Evolutionary conservation across 352 stramenopile genomes (phyloP).

Genomic region (Globisporangium parvum): DNA sequence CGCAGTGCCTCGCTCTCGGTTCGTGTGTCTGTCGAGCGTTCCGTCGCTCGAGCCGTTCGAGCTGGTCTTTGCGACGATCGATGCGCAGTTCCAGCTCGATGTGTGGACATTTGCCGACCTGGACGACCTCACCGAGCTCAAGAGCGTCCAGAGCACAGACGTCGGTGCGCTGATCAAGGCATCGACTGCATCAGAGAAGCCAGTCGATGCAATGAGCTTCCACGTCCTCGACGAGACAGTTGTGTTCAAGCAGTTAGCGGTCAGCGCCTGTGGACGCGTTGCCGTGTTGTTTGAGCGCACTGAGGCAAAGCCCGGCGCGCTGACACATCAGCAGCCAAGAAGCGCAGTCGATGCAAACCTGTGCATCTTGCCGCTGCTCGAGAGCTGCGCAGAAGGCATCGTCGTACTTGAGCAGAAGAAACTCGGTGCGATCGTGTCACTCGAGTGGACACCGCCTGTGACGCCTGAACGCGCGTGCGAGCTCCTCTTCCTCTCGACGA

Average conservation of each 20-base stretch:
- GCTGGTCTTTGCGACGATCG: slow-evolving; percentile 39
- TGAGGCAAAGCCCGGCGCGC: not conserved
- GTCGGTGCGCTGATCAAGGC: slow-evolving; percentile 27
- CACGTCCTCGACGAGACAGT: slow-evolving; percentile 25
- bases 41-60: slow-evolving; percentile 45
- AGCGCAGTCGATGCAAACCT: slow-evolving; percentile 18
- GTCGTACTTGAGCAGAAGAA: slow-evolving; percentile 51
- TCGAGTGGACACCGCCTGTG: slow-evolving; percentile 61
- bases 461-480: slow-evolving; percentile 44
- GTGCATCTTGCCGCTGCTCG: slow-evolving; percentile 47
- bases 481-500: slow-evolving; percentile 60
- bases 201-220: slow-evolving; percentile 33
- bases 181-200: slow-evolving; percentile 14
- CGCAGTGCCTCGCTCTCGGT: slow-evolving; percentile 19
- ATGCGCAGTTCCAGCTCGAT: slow-evolving; percentile 25
- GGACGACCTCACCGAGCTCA: slow-evolving; percentile 37
- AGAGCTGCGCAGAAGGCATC: slow-evolving; percentile 47
- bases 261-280: slow-evolving; percentile 51
- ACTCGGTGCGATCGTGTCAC: slow-evolving; percentile 44
- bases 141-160: slow-evolving; percentile 32
- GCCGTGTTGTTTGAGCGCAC: slow-evolving; percentile 41
- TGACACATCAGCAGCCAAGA: slow-evolving; percentile 1
- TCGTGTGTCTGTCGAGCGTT: slow-evolving; percentile 32
- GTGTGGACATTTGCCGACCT: slow-evolving; percentile 61
- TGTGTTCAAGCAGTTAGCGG: slow-evolving; percentile 41